Evolutionary conservation across 2,329 filamentous ascomycete genomes (phyloP).

Genomic region (Pseudocercospora macadamiae): DNA sequence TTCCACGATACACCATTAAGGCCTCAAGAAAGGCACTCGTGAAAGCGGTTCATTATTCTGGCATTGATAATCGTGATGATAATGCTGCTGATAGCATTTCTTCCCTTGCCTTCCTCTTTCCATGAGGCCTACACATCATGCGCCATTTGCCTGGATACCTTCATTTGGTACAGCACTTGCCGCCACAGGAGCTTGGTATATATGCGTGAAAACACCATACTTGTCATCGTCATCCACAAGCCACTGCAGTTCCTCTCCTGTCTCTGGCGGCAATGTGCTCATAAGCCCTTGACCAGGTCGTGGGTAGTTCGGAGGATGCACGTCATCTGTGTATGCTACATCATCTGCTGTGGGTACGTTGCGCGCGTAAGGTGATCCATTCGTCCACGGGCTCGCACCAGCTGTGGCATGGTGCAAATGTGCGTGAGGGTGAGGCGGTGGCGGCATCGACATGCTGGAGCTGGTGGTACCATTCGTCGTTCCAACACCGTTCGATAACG

Average conservation of each 20-base stretch:
- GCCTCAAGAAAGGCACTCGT: too few species aligned
- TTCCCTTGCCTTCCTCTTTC: not conserved
- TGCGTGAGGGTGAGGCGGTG: not conserved
- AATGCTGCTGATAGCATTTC: not conserved
- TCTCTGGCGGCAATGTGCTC: conserved; percentile 56
- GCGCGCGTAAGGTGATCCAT: conserved; percentile 1
- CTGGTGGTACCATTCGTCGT: conserved; percentile 22
- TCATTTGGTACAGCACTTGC: not conserved
- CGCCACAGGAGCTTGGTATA: conserved; percentile 29
- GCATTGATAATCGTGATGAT: not conserved
- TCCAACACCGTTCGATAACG: conserved; percentile 11
- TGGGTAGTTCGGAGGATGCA: conserved; percentile 62
- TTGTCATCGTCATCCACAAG: conserved; percentile 60
- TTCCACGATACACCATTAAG: too few species aligned
- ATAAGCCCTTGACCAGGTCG: conserved; percentile 64
- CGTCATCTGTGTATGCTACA: conserved; percentile 56
- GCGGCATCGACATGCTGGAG: conserved; percentile 5
- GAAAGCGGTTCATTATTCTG: too few species aligned
- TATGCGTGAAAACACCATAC: conserved; percentile 61
- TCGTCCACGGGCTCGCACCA: not conserved
- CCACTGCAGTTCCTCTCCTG: conserved; percentile 61
- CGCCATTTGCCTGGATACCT: not conserved
- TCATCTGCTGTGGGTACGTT: conserved; percentile 43
- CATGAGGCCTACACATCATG: not conserved
- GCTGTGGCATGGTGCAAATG: not conserved